phyloP scores from a whole-genome alignment of 2,329 filamentous ascomycete species.

The Diaporthe velutina region DNA sequence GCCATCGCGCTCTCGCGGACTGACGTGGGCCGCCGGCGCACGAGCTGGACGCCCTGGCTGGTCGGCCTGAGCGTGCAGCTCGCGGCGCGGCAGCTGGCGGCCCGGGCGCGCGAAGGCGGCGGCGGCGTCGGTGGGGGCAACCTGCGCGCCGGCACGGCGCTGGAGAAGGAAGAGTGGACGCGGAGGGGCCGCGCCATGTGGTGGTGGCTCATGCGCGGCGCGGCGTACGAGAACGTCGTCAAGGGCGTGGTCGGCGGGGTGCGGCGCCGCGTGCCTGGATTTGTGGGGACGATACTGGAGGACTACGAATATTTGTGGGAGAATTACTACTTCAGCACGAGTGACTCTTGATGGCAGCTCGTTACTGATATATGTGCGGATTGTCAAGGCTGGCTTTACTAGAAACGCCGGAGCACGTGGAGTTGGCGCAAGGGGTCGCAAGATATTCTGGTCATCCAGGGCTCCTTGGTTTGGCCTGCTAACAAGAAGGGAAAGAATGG shows the following conservation, averaged over 20 bases:
- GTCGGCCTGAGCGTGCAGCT: slow-evolving; percentile 88
- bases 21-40: slow-evolving; percentile 58
- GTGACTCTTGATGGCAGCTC: slow-evolving; percentile 45
- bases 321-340: slow-evolving; percentile 90
- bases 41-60: slow-evolving; percentile 92
- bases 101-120: slow-evolving; percentile 17
- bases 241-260: slow-evolving; percentile 80
- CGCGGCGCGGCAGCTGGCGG: slow-evolving; percentile 81
- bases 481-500: too few species aligned
- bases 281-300: slow-evolving; percentile 88
- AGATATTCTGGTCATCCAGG: not conserved
- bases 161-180: slow-evolving; percentile 91
- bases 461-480: not conserved
- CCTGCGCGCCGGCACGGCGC: slow-evolving; percentile 79
- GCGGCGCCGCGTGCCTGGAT: slow-evolving; percentile 80
- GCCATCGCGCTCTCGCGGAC: slow-evolving; percentile 83
- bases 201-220: slow-evolving; percentile 98
- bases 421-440: not conserved
- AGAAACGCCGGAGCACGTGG: not conserved
- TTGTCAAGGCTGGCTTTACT: not conserved
- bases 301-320: slow-evolving; percentile 99
- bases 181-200: slow-evolving; percentile 90
- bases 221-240: slow-evolving; percentile 94
- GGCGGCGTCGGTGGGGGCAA: slow-evolving; percentile 57
- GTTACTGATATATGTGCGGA: not conserved